phyloP scores from a whole-genome alignment of 2,329 filamentous ascomycete species.

The Emmonsiellopsis sp. region DNA sequence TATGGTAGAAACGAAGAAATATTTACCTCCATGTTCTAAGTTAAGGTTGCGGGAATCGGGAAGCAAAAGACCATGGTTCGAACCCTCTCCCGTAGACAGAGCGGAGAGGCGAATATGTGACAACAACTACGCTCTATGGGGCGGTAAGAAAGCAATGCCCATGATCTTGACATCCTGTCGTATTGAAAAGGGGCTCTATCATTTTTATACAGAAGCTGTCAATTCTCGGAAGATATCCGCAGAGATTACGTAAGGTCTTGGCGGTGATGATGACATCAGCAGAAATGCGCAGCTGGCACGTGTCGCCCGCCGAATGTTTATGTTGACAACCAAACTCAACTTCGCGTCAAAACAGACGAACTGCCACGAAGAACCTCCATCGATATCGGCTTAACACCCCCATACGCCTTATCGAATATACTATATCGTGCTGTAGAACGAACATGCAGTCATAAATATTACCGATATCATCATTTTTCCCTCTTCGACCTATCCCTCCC shows the following conservation, averaged over 20 bases:
- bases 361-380: not conserved
- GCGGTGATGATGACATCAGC: not conserved
- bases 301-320: slow-evolving; percentile 29
- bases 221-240: no score
- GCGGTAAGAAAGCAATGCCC: not conserved
- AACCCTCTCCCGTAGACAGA: no score
- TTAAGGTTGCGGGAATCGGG: no score
- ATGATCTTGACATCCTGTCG: not conserved
- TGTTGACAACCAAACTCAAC: slow-evolving; percentile 20
- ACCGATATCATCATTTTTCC: slow-evolving; percentile 14
- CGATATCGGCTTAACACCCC: not conserved
- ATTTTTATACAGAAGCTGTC: no score
- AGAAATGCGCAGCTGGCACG: slow-evolving; percentile 16
- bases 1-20: not conserved
- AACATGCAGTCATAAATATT: slow-evolving; percentile 9
- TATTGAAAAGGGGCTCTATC: no score
- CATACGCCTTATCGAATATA: slow-evolving; percentile 3
- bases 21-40: no score
- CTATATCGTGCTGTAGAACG: not conserved
- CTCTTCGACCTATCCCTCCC: slow-evolving; percentile 11
- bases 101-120: no score
- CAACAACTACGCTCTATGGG: no score
- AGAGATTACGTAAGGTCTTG: not conserved
- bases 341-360: slow-evolving; percentile 2
- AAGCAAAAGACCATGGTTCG: no score